Evolutionary conservation across 768 basidiomycete genomes (phyloP).

Genomic region (Clitopilus passeckerianus): DNA sequence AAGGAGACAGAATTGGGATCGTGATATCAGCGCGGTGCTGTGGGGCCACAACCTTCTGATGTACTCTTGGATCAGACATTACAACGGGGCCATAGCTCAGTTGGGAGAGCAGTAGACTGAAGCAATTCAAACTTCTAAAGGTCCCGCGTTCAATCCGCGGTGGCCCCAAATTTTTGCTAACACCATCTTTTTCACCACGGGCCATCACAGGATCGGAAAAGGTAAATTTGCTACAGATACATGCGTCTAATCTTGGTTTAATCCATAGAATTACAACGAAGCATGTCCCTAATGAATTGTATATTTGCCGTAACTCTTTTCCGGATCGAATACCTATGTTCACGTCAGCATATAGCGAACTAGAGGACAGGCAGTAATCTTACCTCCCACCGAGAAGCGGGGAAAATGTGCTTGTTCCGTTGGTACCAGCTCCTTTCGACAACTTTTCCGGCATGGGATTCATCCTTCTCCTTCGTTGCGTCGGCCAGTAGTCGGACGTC

Average conservation of each 20-base stretch:
- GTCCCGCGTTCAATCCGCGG: constrained; percentile 80
- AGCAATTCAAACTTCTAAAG: constrained; percentile 53
- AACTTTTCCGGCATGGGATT: constrained; percentile 98
- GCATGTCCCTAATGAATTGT: constrained; percentile 47
- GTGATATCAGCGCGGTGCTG: background rate
- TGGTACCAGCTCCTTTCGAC: constrained; percentile 96
- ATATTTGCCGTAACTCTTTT: constrained; percentile 91
- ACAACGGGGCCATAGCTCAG: constrained; percentile 60
- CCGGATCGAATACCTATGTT: constrained; percentile 84
- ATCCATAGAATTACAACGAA: too few species aligned
- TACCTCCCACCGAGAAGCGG: constrained; percentile 95
- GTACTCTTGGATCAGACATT: background rate
- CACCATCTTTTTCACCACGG: background rate
- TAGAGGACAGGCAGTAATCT: constrained; percentile 17
- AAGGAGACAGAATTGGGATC: background rate
- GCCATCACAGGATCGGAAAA: too few species aligned
- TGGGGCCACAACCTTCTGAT: too few species aligned
- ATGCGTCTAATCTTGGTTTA: too few species aligned
- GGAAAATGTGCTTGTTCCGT: constrained; percentile 96
- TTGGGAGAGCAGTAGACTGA: constrained; percentile 77
- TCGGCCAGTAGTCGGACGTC: constrained; percentile 93
- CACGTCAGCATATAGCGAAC: background rate
- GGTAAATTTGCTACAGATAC: too few species aligned
- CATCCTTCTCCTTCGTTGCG: constrained; percentile 95
- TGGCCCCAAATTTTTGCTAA: constrained; percentile 44